Percentiles rank a stretch among this genome's conserved stretches.
Conservation (phyloP, 257 asterid species). For the Lycium barbarum region DNA sequence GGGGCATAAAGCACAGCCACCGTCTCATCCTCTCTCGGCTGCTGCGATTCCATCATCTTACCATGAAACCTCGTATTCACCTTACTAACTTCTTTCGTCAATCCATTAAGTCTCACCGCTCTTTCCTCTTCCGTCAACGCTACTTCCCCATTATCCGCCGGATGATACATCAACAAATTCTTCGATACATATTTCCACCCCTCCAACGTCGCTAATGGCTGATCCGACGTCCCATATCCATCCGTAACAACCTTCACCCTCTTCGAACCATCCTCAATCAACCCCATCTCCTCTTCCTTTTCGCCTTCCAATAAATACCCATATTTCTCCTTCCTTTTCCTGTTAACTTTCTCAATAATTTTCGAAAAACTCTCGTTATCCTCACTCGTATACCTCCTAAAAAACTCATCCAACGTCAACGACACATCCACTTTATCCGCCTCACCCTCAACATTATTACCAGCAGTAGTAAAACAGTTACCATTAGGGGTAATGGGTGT, state of each 20-base stretch:
- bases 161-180: constrained; percentile 92
- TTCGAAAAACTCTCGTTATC: constrained; percentile 85
- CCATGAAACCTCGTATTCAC: constrained; percentile 81
- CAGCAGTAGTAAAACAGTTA: constrained; percentile 7
- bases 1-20: constrained; percentile 74
- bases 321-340: constrained; percentile 80
- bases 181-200: constrained; percentile 90
- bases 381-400: constrained; percentile 89
- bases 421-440: constrained; percentile 43
- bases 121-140: constrained; percentile 79
- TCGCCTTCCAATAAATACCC: constrained; percentile 73
- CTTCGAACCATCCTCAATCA: constrained; percentile 63
- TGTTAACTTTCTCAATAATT: constrained; percentile 71
- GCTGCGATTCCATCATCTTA: constrained; percentile 56
- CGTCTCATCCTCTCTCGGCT: constrained; percentile 58
- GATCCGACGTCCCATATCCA: constrained; percentile 92
- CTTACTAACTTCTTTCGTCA: constrained; percentile 79
- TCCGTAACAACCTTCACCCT: constrained; percentile 69
- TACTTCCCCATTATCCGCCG: constrained; percentile 84
- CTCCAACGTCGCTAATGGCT: constrained; percentile 73
- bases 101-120: constrained; percentile 69
- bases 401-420: constrained; percentile 72
- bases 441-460: constrained; percentile 41
- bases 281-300: constrained; percentile 38
- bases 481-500: constrained; percentile 27